A percentile compares a stretch with the other conserved stretches of the same genome.
Conservation (phyloP, 208 protist species). For the Crithidia thermophila region DNA sequence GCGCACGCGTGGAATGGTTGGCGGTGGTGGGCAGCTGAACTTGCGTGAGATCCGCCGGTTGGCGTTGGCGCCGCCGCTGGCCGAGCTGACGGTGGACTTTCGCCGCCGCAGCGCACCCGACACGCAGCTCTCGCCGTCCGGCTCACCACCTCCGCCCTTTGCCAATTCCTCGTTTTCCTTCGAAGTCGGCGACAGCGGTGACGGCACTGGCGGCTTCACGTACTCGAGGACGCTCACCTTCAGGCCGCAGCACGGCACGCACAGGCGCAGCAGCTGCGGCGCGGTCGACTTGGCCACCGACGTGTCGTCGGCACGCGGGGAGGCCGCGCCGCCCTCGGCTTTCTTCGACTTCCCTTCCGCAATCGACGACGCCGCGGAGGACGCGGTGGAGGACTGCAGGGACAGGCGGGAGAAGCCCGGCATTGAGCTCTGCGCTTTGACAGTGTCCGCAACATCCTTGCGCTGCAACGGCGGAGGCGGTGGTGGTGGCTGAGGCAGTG, state of each 20-base stretch:
- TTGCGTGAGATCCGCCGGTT: neutral
- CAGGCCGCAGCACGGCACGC: constrained; percentile 28
- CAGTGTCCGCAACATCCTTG: too few relatives aligned
- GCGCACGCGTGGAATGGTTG: constrained; percentile 30
- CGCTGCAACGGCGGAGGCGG: neutral
- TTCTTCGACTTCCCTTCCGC: neutral
- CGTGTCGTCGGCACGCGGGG: neutral
- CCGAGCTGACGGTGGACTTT: neutral
- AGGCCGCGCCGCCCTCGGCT: neutral
- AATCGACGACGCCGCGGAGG: neutral
- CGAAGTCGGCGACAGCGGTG: neutral
- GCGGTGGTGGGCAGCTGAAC: neutral
- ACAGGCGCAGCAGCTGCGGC: constrained; percentile 23
- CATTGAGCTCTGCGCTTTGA: constrained; percentile 8
- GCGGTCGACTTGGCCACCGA: neutral
- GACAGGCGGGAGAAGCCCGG: constrained; percentile 9
- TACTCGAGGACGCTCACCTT: constrained; percentile 22
- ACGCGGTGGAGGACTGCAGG: constrained; percentile 1
- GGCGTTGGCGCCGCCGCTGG: neutral
- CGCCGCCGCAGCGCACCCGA: neutral
- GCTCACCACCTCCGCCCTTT: too few relatives aligned
- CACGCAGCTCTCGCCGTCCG: too few relatives aligned
- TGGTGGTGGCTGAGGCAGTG: too few relatives aligned
- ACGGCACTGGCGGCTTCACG: neutral
- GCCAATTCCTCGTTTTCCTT: too few relatives aligned